phyloP scores from a whole-genome alignment of 208 protist species.

The Wallacemonas sp. region DNA sequence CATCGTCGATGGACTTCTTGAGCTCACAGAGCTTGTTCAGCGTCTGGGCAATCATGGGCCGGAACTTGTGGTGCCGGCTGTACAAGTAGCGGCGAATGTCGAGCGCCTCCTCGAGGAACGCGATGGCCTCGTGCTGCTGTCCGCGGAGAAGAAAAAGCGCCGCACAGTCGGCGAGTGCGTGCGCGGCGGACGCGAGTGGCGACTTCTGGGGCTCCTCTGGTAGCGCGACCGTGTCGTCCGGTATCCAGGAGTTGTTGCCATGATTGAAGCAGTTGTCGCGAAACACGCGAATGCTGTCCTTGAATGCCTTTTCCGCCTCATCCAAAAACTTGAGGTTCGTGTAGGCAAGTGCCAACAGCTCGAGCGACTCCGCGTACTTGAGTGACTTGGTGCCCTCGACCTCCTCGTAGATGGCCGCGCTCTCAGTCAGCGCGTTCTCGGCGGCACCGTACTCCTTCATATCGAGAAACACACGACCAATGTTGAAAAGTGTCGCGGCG shows the following conservation, averaged over 20 bases:
- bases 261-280: constrained; percentile 85
- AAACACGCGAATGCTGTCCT: constrained; percentile 83
- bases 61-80: constrained; percentile 71
- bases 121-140: constrained; percentile 67
- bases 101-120: constrained; percentile 85
- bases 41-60: constrained; percentile 89
- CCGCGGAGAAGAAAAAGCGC: constrained; percentile 71
- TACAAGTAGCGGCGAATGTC: constrained; percentile 88
- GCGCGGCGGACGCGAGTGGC: constrained; percentile 78
- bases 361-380: constrained; percentile 81
- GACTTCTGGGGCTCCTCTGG: constrained; percentile 73
- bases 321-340: constrained; percentile 84
- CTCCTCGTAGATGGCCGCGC: constrained; percentile 86
- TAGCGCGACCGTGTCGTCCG: constrained; percentile 30
- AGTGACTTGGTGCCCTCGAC: constrained; percentile 68
- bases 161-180: constrained; percentile 86
- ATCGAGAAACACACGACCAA: constrained; percentile 89
- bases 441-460: constrained; percentile 87
- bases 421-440: constrained; percentile 88
- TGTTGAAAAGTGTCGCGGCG: constrained; percentile 82
- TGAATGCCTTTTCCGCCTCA: constrained; percentile 90
- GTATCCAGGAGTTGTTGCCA: constrained; percentile 70
- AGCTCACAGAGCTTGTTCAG: constrained; percentile 89
- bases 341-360: constrained; percentile 81
- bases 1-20: constrained; percentile 77